phyloP scores from a whole-genome alignment of 2,329 filamentous ascomycete species.

The Penicillium expansum region DNA sequence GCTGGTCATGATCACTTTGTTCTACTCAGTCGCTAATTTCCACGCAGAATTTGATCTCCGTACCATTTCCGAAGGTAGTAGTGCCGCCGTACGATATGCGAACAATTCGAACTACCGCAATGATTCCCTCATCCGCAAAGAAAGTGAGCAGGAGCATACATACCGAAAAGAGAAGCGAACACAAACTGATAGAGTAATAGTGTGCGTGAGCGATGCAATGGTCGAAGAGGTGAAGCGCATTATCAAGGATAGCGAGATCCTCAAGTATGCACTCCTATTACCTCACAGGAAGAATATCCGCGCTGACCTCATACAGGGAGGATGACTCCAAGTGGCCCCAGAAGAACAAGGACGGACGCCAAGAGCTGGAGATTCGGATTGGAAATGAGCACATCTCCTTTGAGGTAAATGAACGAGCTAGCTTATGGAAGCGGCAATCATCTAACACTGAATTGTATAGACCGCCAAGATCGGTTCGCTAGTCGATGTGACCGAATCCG shows the following conservation, averaged over 20 bases:
- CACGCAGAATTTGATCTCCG: slow-evolving; percentile 88
- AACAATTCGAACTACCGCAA: slow-evolving; percentile 99
- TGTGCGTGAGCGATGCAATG: slow-evolving; percentile 91
- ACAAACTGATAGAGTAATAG: slow-evolving; percentile 47
- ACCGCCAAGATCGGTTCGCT: slow-evolving; percentile 97
- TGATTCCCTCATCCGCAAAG: slow-evolving; percentile 97
- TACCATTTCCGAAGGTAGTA: slow-evolving; percentile 85
- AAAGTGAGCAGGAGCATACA: slow-evolving; percentile 65
- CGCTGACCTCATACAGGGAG: slow-evolving; percentile 61
- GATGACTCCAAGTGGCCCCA: slow-evolving; percentile 98
- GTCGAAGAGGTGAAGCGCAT: slow-evolving; percentile 96
- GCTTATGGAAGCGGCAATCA: neutral
- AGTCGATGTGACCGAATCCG: slow-evolving; percentile 93
- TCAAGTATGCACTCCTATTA: slow-evolving; percentile 65
- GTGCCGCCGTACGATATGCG: slow-evolving; percentile 90
- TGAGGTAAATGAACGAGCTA: slow-evolving; percentile 59
- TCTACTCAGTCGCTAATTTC: slow-evolving; percentile 23
- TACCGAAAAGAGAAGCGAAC: neutral
- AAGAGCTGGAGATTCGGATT: slow-evolving; percentile 91
- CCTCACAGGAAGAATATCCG: slow-evolving; percentile 13
- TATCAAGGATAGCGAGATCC: slow-evolving; percentile 93
- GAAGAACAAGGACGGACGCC: slow-evolving; percentile 97
- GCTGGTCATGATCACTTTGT: neutral
- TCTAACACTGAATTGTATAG: slow-evolving; percentile 46
- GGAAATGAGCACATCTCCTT: slow-evolving; percentile 97